Evolutionary conservation across 2,329 filamentous ascomycete genomes (phyloP), one percentile per base, ranked within the genome.

Genomic region (Colletotrichum filicis): DNA sequence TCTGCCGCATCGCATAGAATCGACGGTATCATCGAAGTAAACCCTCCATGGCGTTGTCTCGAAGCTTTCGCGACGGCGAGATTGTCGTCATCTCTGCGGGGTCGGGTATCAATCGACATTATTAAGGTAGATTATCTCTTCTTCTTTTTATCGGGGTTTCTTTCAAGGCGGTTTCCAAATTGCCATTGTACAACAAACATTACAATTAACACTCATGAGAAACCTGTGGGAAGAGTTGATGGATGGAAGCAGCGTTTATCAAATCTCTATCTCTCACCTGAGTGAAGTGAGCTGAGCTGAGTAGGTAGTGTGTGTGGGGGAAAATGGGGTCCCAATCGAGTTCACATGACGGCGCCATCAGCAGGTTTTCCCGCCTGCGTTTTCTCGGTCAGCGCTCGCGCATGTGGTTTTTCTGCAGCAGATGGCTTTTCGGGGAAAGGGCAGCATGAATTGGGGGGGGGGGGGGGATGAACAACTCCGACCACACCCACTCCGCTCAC

Each of bases 271-370:
- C 8, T 49, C 8, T 8, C 19, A 42, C 5, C 5, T 6, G 14
- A 5, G 5, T 42, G 37, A 42, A 26, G 9, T 52, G 26, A 35
- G 52, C 37, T 30, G 49, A 22, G 14, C 6, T 11, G 6, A n/a
- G 49, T 8, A 19, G 49, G 24, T 26, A 30, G 24, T 19, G 53
- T 3, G 12, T 7, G 37, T 42, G 37, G 42, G 11, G 55, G 26
- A 1, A 4, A 26, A 12, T 19, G 32, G 16, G 46, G 32, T 11
- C 32, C 46, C 37, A 28, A 46, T 57, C n/a, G 55, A 28, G 62
- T 65, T 65, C 62, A 65, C 62, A 65, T 65, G 62, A 65, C 62
- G 32, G 30, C 62, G 19, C 62, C 52, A 46, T 65, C 62, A 65
- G 61, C 61, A 37, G 61, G 61, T 49, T 49, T 49, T 49, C 52